phyloP scores from a whole-genome alignment of 139 green algal species.

The Gonium pectorale region DNA sequence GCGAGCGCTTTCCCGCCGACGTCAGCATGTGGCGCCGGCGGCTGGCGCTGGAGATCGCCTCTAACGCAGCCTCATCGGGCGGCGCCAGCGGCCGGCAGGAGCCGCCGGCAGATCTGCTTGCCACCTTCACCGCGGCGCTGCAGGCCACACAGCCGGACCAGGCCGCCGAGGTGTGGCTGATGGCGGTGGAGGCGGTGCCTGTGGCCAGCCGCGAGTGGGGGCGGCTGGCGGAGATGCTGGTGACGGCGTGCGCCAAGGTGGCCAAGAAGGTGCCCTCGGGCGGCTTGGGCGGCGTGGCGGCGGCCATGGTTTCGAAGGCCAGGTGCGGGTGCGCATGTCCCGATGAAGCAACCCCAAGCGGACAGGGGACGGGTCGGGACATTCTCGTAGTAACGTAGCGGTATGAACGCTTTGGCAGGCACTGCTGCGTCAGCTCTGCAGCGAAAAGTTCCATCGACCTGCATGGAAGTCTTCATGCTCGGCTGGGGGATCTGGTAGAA shows the following conservation, averaged over 20 bases:
- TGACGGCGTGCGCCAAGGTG: constrained; percentile 6
- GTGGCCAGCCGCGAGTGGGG: background rate
- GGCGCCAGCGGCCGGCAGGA: no score
- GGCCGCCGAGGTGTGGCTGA: background rate
- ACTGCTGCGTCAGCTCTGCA: no score
- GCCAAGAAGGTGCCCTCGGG: background rate
- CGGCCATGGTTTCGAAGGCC: constrained; percentile 33
- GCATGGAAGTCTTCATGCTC: no score
- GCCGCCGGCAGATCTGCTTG: constrained; percentile 10
- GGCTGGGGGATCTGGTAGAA: no score
- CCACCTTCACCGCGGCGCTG: constrained; percentile 32
- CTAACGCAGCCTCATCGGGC: background rate
- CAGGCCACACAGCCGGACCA: constrained; percentile 14
- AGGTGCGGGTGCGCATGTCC: constrained; percentile 12
- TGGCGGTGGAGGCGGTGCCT: constrained; percentile 19
- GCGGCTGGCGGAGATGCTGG: constrained; percentile 24
- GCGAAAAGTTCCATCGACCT: no score
- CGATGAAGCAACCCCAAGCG: no score
- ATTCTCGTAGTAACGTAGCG: no score
- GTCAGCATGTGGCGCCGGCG: constrained; percentile 54
- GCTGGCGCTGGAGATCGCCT: constrained; percentile 51
- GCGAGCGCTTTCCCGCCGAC: constrained; percentile 39
- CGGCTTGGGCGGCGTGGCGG: constrained; percentile 3
- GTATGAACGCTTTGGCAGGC: background rate
- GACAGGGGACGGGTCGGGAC: no score